Percentiles rank a stretch among this genome's conserved stretches.
These are phyloP conservation scores for Mycena epipterygia DNA, from an alignment of 768 basidiomycete genomes.

Conservation along the genomic window DNA sequence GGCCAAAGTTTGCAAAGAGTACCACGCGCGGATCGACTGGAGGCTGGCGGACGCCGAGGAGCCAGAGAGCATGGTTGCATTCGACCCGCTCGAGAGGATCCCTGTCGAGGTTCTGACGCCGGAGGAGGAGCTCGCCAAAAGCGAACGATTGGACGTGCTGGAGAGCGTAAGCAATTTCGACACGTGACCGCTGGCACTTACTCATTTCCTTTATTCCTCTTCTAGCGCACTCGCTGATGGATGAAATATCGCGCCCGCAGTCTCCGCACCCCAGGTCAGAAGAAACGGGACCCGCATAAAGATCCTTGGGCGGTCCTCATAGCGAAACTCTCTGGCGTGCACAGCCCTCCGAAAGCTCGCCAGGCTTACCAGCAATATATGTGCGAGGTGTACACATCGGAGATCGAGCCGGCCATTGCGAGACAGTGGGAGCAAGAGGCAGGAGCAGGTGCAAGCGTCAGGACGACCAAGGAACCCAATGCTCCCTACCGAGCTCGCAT, in stretches of 20 bases:
- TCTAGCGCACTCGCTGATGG: neutral
- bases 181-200: too few relatives aligned
- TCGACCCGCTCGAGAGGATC: neutral
- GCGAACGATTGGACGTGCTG: neutral
- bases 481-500: neutral
- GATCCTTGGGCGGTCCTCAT: neutral
- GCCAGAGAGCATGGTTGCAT: neutral
- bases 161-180: neutral
- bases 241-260: neutral
- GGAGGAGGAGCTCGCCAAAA: neutral
- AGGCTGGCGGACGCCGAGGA: neutral
- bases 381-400: neutral
- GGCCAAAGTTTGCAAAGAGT: neutral
- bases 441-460: neutral
- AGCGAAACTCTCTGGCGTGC: neutral
- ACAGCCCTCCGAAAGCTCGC: neutral
- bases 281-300: neutral
- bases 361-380: conserved; percentile 2
- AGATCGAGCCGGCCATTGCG: neutral
- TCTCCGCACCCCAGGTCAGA: neutral
- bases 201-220: too few relatives aligned
- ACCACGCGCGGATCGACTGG: neutral
- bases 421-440: neutral
- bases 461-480: neutral
- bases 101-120: neutral